Conservation (phyloP, 495 filamentous ascomycete species). For the Neurospora tetrasperma region DNA sequence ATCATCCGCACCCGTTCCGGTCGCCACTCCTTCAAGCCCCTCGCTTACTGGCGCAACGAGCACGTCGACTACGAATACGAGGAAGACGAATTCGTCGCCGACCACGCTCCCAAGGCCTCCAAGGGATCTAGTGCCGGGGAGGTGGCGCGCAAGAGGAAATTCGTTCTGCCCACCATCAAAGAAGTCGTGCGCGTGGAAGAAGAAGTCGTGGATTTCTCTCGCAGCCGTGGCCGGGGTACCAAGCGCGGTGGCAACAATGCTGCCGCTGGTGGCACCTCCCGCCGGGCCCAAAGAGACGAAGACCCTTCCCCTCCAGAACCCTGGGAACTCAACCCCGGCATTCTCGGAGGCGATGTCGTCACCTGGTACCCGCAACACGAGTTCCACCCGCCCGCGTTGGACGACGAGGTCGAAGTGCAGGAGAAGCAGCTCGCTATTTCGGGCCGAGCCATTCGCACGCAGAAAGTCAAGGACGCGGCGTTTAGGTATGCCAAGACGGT, state of each 20-base stretch:
- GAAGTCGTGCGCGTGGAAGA: slow-evolving; percentile 67
- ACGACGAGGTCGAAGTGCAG: slow-evolving; percentile 38
- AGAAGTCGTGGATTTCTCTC: slow-evolving; percentile 22
- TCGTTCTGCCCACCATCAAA: slow-evolving; percentile 55
- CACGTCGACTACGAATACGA: slow-evolving; percentile 55
- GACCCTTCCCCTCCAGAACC: slow-evolving; percentile 40
- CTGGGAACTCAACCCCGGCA: slow-evolving; percentile 40
- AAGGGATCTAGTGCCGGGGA: background rate
- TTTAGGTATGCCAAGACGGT: slow-evolving; percentile 85
- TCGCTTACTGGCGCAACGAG: slow-evolving; percentile 86
- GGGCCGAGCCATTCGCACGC: slow-evolving; percentile 60
- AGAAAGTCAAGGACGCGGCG: slow-evolving; percentile 59
- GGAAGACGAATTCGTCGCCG: slow-evolving; percentile 24
- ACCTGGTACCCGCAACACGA: slow-evolving; percentile 39
- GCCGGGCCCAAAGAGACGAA: slow-evolving; percentile 22
- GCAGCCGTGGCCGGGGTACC: background rate
- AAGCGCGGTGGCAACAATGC: background rate
- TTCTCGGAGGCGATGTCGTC: slow-evolving; percentile 34
- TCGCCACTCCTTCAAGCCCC: slow-evolving; percentile 53
- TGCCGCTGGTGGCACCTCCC: background rate
- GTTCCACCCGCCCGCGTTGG: slow-evolving; percentile 25
- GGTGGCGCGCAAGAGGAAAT: slow-evolving; percentile 21
- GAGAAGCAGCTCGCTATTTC: slow-evolving; percentile 68
- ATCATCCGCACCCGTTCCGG: slow-evolving; percentile 43
- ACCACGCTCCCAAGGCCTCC: slow-evolving; percentile 16